Evolutionary conservation across 768 basidiomycete species (phyloP).

Genomic region (Strobilomyces dryophilus): DNA sequence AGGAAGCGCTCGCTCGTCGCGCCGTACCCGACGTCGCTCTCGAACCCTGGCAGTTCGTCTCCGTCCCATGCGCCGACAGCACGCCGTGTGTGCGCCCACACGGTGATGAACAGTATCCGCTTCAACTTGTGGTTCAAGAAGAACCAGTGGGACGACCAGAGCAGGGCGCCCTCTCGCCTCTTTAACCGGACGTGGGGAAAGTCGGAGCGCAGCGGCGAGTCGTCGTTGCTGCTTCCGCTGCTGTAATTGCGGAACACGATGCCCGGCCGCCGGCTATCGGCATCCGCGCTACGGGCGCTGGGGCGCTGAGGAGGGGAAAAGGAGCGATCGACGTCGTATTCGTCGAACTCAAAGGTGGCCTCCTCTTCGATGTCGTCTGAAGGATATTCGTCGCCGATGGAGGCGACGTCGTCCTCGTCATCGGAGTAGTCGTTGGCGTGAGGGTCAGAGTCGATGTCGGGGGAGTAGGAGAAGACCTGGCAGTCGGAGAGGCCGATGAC

Average conservation of each 20-base stretch:
- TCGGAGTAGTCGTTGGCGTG: slow-evolving; percentile 81
- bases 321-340: slow-evolving; percentile 67
- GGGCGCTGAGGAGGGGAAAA: slow-evolving; percentile 9
- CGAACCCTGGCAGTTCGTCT: slow-evolving; percentile 37
- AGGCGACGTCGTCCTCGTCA: slow-evolving; percentile 71
- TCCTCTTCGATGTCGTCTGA: slow-evolving; percentile 72
- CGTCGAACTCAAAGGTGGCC: slow-evolving; percentile 72
- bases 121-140: slow-evolving; percentile 92
- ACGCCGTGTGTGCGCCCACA: slow-evolving; percentile 80
- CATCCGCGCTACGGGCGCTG: slow-evolving; percentile 7
- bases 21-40: slow-evolving; percentile 33
- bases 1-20: slow-evolving; percentile 56
- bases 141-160: slow-evolving; percentile 98
- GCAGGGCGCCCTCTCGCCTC: slow-evolving; percentile 66
- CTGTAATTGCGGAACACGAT: slow-evolving; percentile 28
- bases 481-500: slow-evolving; percentile 88
- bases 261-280: slow-evolving; percentile 4
- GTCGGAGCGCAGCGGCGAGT: slow-evolving; percentile 32
- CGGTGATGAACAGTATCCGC: slow-evolving; percentile 86
- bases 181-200: slow-evolving; percentile 47
- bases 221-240: slow-evolving; percentile 33
- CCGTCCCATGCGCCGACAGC: slow-evolving; percentile 50
- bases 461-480: slow-evolving; percentile 93
- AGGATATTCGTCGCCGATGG: slow-evolving; percentile 65
- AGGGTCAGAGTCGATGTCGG: slow-evolving; percentile 92